Evolutionary conservation across 192 early-diverging fungal genomes (phyloP), one percentile per base, ranked within the genome.

Genomic region (Backusella australiensis): DNA sequence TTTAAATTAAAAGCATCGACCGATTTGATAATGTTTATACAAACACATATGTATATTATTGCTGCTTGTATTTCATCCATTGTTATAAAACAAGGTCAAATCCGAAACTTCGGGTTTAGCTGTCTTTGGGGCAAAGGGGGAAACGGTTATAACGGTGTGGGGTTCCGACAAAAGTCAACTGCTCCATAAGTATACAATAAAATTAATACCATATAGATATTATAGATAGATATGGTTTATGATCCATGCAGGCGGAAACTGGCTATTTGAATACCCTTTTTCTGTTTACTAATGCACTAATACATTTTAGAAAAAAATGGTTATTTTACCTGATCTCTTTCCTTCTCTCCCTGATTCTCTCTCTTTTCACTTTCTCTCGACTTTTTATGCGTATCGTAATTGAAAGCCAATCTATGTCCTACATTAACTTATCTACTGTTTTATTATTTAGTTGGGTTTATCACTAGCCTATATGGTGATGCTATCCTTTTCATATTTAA

Each of bases 41-140:
- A 21, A 0, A 23, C 8, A 39, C 4, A 44, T 14, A 44, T 44
- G 9, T 39, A 39, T 12, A 12, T 12, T 44, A 4, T 29, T 63
- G 9, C 12, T 23, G 56, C 23, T 63, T 29, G 4, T 49, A 49
- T 49, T n/a, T 17, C 19, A 59, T 59, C 7, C 26, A 53, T 14
- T 14, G 9, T 29, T 29, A 26, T 11, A 29, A 9, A 63, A 26
- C 12, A 63, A 29, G 26, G 26, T 14, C 56, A 26, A 29, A 12
- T 63, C 56, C 56, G 56, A 63, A 63, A 63, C 56, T 63, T 63
- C 56, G 56, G 56, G 21, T 63, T 63, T 63, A 49, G 46, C 19
- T n/a, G 6, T 4, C 11, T 23, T 4, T 29, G 9, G 56, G 46
- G 46, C n/a, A 49, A 26, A 14, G 56, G 56, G 56, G 3, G 9